These are phyloP conservation scores for Turnera subulata DNA, from an alignment of 345 rosid genomes.

Conservation along the genomic window DNA sequence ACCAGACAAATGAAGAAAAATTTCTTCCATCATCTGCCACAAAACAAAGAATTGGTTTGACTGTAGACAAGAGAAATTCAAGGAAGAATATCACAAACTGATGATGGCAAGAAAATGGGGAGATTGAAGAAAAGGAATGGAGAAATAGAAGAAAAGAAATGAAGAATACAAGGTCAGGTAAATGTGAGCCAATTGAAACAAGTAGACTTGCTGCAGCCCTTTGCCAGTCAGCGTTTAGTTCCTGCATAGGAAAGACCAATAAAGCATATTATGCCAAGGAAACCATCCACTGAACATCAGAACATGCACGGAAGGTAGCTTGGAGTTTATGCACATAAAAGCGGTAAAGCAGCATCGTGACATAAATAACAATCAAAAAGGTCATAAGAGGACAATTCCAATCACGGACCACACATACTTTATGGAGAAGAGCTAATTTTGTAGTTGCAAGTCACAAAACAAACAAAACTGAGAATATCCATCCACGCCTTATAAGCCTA, in stretches of 20 bases:
- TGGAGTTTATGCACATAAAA: not conserved
- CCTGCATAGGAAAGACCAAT: conserved; percentile 40
- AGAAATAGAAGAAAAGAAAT: not conserved
- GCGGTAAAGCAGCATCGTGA: too few relatives aligned
- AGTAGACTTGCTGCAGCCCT: conserved; percentile 81
- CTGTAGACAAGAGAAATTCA: too few relatives aligned
- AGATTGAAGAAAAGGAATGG: too few relatives aligned
- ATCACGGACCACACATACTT: too few relatives aligned
- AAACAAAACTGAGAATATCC: too few relatives aligned
- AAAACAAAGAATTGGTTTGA: too few relatives aligned
- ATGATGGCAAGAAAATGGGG: too few relatives aligned
- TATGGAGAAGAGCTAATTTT: too few relatives aligned
- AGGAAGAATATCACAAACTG: too few relatives aligned
- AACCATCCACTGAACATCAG: not conserved
- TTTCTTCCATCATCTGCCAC: conserved; percentile 95
- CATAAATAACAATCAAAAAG: not conserved
- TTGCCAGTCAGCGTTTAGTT: conserved; percentile 89
- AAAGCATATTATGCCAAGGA: conserved; percentile 1
- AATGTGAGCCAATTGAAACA: conserved; percentile 82
- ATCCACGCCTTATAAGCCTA: not conserved
- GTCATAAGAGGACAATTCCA: too few relatives aligned
- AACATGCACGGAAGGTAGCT: not conserved
- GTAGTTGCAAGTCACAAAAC: too few relatives aligned
- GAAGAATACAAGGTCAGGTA: conserved; percentile 78
- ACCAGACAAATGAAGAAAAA: conserved; percentile 73